Base-by-base conservation (phyloP, 306 rosid genomes). In the Gastrolobium villosum region DNA sequence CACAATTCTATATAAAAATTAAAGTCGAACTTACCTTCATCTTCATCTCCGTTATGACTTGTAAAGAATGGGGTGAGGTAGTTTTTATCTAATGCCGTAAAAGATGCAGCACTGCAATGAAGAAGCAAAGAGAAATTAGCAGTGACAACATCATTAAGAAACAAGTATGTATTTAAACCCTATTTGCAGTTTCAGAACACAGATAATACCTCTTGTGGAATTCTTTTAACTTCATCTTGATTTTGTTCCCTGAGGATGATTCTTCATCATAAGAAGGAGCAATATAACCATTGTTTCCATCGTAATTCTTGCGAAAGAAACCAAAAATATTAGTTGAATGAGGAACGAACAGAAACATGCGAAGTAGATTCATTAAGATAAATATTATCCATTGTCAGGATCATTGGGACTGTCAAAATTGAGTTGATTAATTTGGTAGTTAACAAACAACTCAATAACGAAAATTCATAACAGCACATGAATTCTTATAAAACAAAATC, bases 21-120 rank as follows among this genome's bases (percentile, higher is more conserved):
- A 11, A 64, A 78, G 65, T 64, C 79, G 83, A 59, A 80, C 86
- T 91, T 87, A 91, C 99, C 89, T 64, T 84, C 93, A 65, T 83
- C 97, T 5, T 91, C 97, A 60, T 95, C 96, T 81, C 97, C 99
- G 84, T 82, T 95, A 68, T 93, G 91, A 87, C 92, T 91, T 37
- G 97, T 95, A 83, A 95, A 95, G 90, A 95, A 95, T 60, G 99
- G 98, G 70, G 99, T 95, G 41, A 95, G 96, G 79, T 87, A 95
- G 82, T 95, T 95, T 79, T 87, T 91, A 90, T 95, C 97, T 62
- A 95, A 72, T 34, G 96, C 97, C 1, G 98, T 87, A 82, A 95
- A 95, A 36, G 98, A 91, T 3, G 88, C 88, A 14, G 99, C 87
- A 77, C 99, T 95, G 94, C 84, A 82, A 75, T 36, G 56, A 69